Evolutionary conservation across 805 yeast genomes (phyloP), one percentile per base, ranked within the genome.

Genomic region (Teunomyces lycoperdinae): DNA sequence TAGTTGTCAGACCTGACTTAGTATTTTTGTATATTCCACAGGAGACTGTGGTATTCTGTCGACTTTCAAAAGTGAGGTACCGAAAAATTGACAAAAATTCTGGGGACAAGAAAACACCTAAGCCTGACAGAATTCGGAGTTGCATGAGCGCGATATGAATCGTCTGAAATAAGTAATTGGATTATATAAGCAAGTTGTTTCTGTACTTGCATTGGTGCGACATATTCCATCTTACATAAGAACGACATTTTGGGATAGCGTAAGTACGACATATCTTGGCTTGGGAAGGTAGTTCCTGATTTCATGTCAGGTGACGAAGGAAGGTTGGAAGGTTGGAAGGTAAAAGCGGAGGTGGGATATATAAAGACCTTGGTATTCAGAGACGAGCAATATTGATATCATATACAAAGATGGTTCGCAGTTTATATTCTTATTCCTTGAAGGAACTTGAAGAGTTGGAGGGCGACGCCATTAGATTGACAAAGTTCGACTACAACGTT

Each of bases 401-500:
- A 43, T 33, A n/a, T 13, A 11, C 14, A 20, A 28, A 24, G 24
- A 38, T 38, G 41, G 17, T 6, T 13, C 34, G 14, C 26, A 55
- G 53, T 40, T 46, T 58, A 8, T 54, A 46, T 43, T 32, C 38
- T 17, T 56, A 48, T 36, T 13, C 52, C n/a, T 50, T 59, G 27
- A 55, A 52, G 9, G 36, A 55, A 42, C 56, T 63, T 39, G 58
- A 52, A 10, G 49, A 59, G 24, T 54, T 64, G 7, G 71, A 66
- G 49, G 29, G 35, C 24, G 13, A 10, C 7, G 52, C 52, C 13
- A 53, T 60, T 9, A 35, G 24, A 5, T 61, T 71, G 41, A 55
- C 58, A 8, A 42, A 49, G 27, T 69, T 71, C 54, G 54, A 68
- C 46, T 54, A 63, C 39, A 71, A 66, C 13, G 58, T 62, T 27